Evolutionary conservation across 805 yeast genomes (phyloP).

Genomic region (Saturnispora dispora): DNA sequence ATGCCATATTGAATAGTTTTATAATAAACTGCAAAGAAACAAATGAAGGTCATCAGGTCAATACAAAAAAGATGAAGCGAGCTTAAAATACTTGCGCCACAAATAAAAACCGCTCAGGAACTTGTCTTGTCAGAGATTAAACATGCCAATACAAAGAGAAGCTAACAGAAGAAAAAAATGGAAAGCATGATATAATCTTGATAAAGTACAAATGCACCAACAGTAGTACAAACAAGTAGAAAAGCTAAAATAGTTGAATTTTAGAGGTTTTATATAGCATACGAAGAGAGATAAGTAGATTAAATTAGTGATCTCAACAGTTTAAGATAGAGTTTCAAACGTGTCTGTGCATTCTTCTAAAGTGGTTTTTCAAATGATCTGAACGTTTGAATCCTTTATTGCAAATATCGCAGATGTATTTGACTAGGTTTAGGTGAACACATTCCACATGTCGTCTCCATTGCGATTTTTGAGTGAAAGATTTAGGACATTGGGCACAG

Average conservation of each 20-base stretch:
- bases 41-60: neutral
- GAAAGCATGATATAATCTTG: too few species aligned
- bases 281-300: neutral
- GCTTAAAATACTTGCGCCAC: neutral
- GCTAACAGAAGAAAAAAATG: too few species aligned
- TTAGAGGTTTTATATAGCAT: neutral
- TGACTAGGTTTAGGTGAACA: conserved; percentile 46
- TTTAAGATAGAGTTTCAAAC: neutral
- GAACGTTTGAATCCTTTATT: conserved; percentile 55
- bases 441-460: conserved; percentile 59
- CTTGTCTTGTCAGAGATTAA: too few species aligned
- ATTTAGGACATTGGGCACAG: conserved; percentile 28
- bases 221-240: too few species aligned
- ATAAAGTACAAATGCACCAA: too few species aligned
- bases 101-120: neutral
- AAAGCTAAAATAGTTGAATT: neutral
- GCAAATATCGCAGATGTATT: conserved; percentile 48
- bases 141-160: too few species aligned
- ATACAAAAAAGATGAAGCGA: neutral
- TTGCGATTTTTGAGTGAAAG: conserved; percentile 57
- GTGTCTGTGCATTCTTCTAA: conserved; percentile 32
- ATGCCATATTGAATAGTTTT: neutral
- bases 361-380: conserved; percentile 60
- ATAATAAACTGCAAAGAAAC: neutral
- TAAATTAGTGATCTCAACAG: neutral